A percentile compares a stretch with the other conserved stretches of the same genome.
Conservation (phyloP, 2,329 filamentous ascomycete species). For the Graphilbum fragrans region DNA sequence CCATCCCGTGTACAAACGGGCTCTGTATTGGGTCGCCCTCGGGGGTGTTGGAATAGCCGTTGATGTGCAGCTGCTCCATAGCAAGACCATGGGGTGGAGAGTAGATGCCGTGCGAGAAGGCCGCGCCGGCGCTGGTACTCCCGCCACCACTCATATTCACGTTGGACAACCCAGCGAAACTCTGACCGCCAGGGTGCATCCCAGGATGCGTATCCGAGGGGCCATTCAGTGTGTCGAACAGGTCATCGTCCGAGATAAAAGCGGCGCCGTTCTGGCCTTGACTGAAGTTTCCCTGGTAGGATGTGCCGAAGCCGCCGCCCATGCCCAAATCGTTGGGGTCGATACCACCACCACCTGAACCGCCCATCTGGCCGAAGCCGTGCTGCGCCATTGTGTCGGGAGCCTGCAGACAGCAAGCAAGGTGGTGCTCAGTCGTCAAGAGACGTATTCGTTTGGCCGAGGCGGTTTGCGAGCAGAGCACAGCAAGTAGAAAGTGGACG, state of each 20-base stretch:
- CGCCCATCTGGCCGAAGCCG: slow-evolving; percentile 43
- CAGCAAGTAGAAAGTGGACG: too few species aligned
- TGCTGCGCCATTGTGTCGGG: slow-evolving; percentile 37
- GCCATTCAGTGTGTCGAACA: slow-evolving; percentile 60
- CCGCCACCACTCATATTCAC: slow-evolving; percentile 37
- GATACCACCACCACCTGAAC: slow-evolving; percentile 45
- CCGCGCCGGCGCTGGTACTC: slow-evolving; percentile 28
- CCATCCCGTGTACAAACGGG: slow-evolving; percentile 69
- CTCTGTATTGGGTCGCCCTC: slow-evolving; percentile 88
- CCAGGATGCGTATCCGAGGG: slow-evolving; percentile 38
- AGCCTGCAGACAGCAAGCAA: not conserved
- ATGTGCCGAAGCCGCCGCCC: slow-evolving; percentile 43
- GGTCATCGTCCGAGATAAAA: slow-evolving; percentile 76
- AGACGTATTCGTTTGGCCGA: too few species aligned
- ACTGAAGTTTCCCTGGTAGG: slow-evolving; percentile 50
- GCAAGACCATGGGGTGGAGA: slow-evolving; percentile 45
- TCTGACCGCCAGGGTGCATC: slow-evolving; percentile 41
- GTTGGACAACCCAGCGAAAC: slow-evolving; percentile 42
- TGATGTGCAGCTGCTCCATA: slow-evolving; percentile 57
- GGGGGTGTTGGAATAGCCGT: slow-evolving; percentile 80
- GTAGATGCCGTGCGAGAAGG: slow-evolving; percentile 40
- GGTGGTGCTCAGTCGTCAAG: too few species aligned
- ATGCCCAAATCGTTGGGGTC: slow-evolving; percentile 80
- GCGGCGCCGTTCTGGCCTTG: slow-evolving; percentile 50
- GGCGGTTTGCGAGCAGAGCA: too few species aligned